phyloP scores from a whole-genome alignment of 73 alveolate species.

The Effrenium voratum region DNA sequence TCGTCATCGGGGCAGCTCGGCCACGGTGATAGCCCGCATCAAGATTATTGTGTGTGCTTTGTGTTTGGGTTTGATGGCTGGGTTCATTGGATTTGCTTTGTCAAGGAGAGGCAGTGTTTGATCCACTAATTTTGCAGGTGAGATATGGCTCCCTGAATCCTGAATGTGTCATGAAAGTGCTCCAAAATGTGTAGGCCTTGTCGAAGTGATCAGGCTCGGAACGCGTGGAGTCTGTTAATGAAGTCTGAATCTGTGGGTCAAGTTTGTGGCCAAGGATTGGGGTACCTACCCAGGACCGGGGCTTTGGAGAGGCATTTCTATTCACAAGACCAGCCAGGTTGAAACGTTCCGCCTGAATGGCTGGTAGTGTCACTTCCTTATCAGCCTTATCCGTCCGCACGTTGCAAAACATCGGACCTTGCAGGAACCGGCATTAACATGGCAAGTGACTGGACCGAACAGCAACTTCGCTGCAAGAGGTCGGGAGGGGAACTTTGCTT shows the following conservation, averaged over 20 bases:
- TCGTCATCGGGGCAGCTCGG: constrained; percentile 72
- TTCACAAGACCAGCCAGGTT: not conserved
- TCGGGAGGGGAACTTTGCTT: not conserved
- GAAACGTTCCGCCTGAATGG: not conserved
- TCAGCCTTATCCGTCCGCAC: not conserved
- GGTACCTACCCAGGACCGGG: constrained; percentile 76
- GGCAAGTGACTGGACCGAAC: constrained; percentile 31
- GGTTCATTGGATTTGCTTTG: too few relatives aligned
- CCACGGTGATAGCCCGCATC: not conserved
- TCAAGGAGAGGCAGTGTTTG: not conserved
- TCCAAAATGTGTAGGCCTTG: not conserved
- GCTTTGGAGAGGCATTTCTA: not conserved
- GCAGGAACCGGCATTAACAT: constrained; percentile 87
- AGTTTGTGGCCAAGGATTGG: constrained; percentile 26
- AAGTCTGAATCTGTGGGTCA: not conserved
- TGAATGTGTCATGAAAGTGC: not conserved
- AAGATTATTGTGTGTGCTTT: not conserved
- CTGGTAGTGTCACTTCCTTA: not conserved
- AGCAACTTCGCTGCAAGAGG: not conserved
- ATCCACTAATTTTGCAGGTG: not conserved
- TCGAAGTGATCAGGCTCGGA: not conserved
- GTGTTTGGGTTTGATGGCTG: not conserved
- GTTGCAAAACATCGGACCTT: not conserved
- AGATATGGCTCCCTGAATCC: not conserved
- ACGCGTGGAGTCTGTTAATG: not conserved